Evolutionary conservation across 495 filamentous ascomycete species (phyloP), one percentile per base, ranked within the genome.

Genomic region (Clavariopsis aquatica): DNA sequence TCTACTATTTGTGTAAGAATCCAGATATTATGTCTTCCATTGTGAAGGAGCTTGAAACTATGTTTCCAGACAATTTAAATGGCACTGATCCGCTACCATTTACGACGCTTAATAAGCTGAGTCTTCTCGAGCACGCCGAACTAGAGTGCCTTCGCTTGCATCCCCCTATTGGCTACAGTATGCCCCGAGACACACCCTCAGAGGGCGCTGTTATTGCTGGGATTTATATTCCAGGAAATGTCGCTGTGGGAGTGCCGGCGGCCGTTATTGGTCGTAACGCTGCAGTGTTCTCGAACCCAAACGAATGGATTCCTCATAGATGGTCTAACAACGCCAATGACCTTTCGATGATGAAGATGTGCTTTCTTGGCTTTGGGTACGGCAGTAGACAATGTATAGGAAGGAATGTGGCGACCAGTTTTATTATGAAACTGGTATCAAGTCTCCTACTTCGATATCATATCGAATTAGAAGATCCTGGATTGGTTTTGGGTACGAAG

Each of bases 1-100:
- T 58, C 15, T 70, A 70, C 64, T 67, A 67, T 54, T 64, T 70
- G 31, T 60, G 29, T 60, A 66, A 67, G 49, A 70, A 64, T 26
- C 68, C 68, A 1, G 3, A 20, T 1, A 41, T 64, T 26, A 63
- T 52, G 47, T 8, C 17, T 10, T 24, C 10, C 7, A 31, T 70
- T 26, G 19, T 70, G 31, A 26, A 0, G 8, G 52, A 64, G 17
- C 68, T 70, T 26, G 54, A 64, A 49, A 31, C 19, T 0, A 63
- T 56, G 49, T 70, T 70, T 29, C 64, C 64, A 1, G 34, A 62
- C 19, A 54, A 70, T 58, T 2, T 12, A 0, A 17, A 1, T 13
- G 67, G 67, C 8, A 24, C 43, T 3, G 9, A 51, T 1, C 53
- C 67, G 12, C 41, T 70, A 4, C 53, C 63, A 2, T 70, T 58